phyloP scores from a whole-genome alignment of 2,329 filamentous ascomycete genomes.

The Aspergillus bombycis region DNA sequence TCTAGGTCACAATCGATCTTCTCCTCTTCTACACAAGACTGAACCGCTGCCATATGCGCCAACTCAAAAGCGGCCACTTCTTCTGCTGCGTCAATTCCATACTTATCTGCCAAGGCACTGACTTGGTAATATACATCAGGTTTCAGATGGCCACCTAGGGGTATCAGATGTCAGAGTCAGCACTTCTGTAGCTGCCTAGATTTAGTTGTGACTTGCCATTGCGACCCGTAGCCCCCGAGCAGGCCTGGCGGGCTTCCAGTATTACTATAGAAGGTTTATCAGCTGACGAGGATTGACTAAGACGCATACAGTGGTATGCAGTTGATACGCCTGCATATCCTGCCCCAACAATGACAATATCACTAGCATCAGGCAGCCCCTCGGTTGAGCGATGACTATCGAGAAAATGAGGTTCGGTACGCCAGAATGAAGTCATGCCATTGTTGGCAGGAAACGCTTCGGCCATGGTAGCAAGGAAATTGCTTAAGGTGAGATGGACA shows the following conservation, averaged over 20 bases:
- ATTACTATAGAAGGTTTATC: conserved; percentile 36
- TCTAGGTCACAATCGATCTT: conserved; percentile 49
- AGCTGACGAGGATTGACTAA: conserved; percentile 14
- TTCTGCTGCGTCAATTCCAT: conserved; percentile 40
- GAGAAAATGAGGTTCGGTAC: conserved; percentile 41
- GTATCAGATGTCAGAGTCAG: not conserved
- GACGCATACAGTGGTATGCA: conserved; percentile 44
- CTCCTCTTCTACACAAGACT: conserved; percentile 44
- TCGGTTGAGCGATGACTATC: conserved; percentile 46
- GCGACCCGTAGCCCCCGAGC: conserved; percentile 47
- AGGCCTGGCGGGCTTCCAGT: conserved; percentile 45
- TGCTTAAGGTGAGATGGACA: no score
- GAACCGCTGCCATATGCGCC: conserved; percentile 44
- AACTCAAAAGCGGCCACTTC: conserved; percentile 47
- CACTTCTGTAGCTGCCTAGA: not conserved
- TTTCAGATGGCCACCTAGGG: conserved; percentile 44
- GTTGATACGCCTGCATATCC: conserved; percentile 50
- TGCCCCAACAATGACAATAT: conserved; percentile 51
- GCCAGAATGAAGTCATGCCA: conserved; percentile 47
- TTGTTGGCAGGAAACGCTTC: conserved; percentile 24
- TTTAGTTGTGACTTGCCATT: conserved; percentile 36
- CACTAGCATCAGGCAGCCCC: conserved; percentile 40
- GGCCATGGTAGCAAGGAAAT: conserved; percentile 17
- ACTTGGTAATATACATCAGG: conserved; percentile 47
- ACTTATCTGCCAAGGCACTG: conserved; percentile 31